phyloP scores from a whole-genome alignment of 2,329 filamentous ascomycete genomes.

The Ceratocystis albifundus region DNA sequence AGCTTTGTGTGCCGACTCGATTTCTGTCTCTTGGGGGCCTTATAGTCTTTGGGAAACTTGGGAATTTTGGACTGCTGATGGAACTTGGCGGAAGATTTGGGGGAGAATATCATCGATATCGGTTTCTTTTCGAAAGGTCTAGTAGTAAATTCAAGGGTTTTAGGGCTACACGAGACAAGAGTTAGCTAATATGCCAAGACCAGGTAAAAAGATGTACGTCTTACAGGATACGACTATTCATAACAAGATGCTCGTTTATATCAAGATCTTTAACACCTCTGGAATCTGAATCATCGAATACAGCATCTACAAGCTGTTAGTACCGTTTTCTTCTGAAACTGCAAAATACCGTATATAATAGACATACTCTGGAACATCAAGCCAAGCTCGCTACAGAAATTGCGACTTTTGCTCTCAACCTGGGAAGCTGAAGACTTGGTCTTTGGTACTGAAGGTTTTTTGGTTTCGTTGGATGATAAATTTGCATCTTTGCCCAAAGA shows the following conservation, averaged over 20 bases:
- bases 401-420: neutral
- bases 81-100: neutral
- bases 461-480: neutral
- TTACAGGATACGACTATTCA: neutral
- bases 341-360: neutral
- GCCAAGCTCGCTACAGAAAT: neutral
- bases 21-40: neutral
- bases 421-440: neutral
- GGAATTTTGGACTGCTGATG: neutral
- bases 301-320: neutral
- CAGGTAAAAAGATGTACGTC: neutral
- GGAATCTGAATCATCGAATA: conserved; percentile 3
- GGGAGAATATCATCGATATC: neutral
- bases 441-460: neutral
- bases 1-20: neutral
- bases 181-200: neutral
- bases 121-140: neutral
- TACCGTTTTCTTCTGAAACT: neutral
- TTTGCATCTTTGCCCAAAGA: conserved; percentile 3
- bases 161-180: neutral
- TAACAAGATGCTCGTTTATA: neutral
- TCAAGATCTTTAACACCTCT: neutral
- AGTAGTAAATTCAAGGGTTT: neutral
- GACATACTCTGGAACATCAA: conserved; percentile 2
- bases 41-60: neutral